A percentile compares a stretch with the other conserved stretches of the same genome.
phyloP scores from a whole-genome alignment of 2,329 filamentous ascomycete species.

The Dactylella cylindrospora region DNA sequence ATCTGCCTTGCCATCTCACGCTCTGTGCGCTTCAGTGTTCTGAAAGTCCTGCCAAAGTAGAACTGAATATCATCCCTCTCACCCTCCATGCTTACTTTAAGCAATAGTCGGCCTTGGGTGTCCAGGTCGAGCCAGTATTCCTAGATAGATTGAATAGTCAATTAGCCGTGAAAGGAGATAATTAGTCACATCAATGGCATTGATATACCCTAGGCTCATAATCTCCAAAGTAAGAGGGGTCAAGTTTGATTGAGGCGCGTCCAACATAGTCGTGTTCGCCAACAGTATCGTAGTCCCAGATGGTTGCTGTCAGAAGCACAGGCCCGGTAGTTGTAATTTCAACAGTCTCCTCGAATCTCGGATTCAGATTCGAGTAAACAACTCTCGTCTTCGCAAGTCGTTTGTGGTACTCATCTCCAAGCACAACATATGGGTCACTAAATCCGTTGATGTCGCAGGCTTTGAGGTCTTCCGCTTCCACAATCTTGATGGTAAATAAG shows the following conservation, averaged over 20 bases:
- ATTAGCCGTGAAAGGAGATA: neutral
- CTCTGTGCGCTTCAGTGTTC: slow-evolving; percentile 90
- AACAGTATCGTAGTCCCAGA: slow-evolving; percentile 97
- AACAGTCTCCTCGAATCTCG: slow-evolving; percentile 94
- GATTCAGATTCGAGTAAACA: slow-evolving; percentile 85
- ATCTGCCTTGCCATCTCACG: slow-evolving; percentile 97
- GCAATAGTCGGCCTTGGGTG: slow-evolving; percentile 83
- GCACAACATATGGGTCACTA: slow-evolving; percentile 94
- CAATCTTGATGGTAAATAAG: slow-evolving; percentile 97
- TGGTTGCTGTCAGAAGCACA: slow-evolving; percentile 90
- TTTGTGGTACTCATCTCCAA: slow-evolving; percentile 97
- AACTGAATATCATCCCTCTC: slow-evolving; percentile 98
- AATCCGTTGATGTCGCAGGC: slow-evolving; percentile 93
- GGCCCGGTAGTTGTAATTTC: slow-evolving; percentile 91
- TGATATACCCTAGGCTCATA: slow-evolving; percentile 70
- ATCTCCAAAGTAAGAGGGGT: slow-evolving; percentile 94
- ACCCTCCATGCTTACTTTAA: slow-evolving; percentile 97
- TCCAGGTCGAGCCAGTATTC: slow-evolving; percentile 98
- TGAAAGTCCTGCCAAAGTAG: slow-evolving; percentile 95
- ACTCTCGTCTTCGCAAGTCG: slow-evolving; percentile 91
- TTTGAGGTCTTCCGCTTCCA: slow-evolving; percentile 95
- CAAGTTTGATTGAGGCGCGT: slow-evolving; percentile 94
- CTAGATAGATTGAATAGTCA: slow-evolving; percentile 6
- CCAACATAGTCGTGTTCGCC: slow-evolving; percentile 98
- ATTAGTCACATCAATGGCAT: neutral